These are phyloP conservation scores for Metschnikowia baotianmanensis DNA, from an alignment of 805 yeast genomes.

Conservation along the genomic window DNA sequence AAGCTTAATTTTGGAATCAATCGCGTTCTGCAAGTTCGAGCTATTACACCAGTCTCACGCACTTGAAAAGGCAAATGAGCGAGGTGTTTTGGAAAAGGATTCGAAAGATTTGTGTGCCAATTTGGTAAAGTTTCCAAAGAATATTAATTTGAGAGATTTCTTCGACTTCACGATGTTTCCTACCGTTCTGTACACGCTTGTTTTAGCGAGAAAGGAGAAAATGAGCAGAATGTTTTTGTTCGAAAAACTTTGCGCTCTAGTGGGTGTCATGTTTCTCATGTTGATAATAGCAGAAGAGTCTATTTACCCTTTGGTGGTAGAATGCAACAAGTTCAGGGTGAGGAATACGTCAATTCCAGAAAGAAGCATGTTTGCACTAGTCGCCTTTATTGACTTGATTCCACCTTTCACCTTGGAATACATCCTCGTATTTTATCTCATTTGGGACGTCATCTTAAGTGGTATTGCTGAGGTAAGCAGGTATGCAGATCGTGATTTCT, in stretches of 20 bases:
- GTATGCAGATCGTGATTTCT: constrained; percentile 89
- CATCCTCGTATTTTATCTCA: constrained; percentile 76
- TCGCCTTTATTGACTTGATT: constrained; percentile 63
- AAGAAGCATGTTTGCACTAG: constrained; percentile 5
- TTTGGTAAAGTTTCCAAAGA: constrained; percentile 60
- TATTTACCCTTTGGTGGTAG: constrained; percentile 70
- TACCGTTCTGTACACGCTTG: constrained; percentile 77
- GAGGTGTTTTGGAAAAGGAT: constrained; percentile 11
- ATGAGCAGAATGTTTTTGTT: constrained; percentile 69
- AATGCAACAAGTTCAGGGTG: constrained; percentile 52
- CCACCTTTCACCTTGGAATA: constrained; percentile 80
- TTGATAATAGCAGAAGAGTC: constrained; percentile 71
- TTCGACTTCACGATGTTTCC: constrained; percentile 87
- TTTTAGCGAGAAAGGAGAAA: constrained; percentile 70
- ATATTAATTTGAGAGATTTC: constrained; percentile 62
- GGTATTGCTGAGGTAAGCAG: constrained; percentile 83
- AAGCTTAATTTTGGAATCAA: constrained; percentile 37
- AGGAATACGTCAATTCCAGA: constrained; percentile 2
- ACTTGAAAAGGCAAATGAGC: constrained; percentile 18
- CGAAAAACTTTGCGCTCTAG: constrained; percentile 72
- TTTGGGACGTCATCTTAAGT: constrained; percentile 94
- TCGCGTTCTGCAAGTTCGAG: constrained; percentile 72
- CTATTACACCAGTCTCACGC: constrained; percentile 51
- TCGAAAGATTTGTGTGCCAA: constrained; percentile 12
- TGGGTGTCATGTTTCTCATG: constrained; percentile 86